These are phyloP conservation scores for Ogataea nakhonphanomensis DNA, from an alignment of 805 yeast species.

Conservation along the genomic window DNA sequence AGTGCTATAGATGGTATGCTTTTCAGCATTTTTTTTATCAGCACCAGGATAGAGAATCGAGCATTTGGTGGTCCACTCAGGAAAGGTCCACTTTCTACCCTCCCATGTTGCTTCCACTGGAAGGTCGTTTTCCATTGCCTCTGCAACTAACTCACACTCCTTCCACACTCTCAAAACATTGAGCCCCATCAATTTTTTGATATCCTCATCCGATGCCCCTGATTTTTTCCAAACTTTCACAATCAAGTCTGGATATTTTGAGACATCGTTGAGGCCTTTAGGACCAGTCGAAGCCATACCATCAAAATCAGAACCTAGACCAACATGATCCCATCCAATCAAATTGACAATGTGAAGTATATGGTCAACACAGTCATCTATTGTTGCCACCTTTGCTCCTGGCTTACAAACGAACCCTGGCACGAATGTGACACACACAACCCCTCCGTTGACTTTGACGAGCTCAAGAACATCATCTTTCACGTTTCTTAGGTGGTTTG, in stretches of 20 bases:
- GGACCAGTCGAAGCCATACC: slow-evolving; percentile 46
- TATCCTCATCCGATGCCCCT: slow-evolving; percentile 42
- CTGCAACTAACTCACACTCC: slow-evolving; percentile 34
- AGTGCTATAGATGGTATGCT: not conserved
- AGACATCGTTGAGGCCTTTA: slow-evolving; percentile 47
- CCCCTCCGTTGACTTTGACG: slow-evolving; percentile 44
- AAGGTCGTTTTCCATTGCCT: slow-evolving; percentile 6
- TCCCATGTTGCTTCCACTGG: slow-evolving; percentile 7
- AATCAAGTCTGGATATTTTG: slow-evolving; percentile 52
- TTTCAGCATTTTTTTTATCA: not conserved
- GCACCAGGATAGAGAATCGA: slow-evolving; percentile 7
- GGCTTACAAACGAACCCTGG: slow-evolving; percentile 36
- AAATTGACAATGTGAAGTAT: slow-evolving; percentile 39
- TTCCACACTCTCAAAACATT: slow-evolving; percentile 47
- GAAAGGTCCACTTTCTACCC: slow-evolving; percentile 8
- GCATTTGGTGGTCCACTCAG: slow-evolving; percentile 6
- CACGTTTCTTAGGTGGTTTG: slow-evolving; percentile 44
- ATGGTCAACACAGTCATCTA: slow-evolving; percentile 48
- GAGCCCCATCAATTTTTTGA: slow-evolving; percentile 41
- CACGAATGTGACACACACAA: slow-evolving; percentile 46
- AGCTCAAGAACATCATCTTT: slow-evolving; percentile 42
- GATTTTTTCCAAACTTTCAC: slow-evolving; percentile 30
- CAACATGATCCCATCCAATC: slow-evolving; percentile 52
- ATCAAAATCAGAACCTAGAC: slow-evolving; percentile 51
- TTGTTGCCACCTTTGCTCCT: slow-evolving; percentile 30